These are phyloP conservation scores for Aspergillus fischeri DNA, from an alignment of 2,329 filamentous ascomycete species.

Conservation along the genomic window DNA sequence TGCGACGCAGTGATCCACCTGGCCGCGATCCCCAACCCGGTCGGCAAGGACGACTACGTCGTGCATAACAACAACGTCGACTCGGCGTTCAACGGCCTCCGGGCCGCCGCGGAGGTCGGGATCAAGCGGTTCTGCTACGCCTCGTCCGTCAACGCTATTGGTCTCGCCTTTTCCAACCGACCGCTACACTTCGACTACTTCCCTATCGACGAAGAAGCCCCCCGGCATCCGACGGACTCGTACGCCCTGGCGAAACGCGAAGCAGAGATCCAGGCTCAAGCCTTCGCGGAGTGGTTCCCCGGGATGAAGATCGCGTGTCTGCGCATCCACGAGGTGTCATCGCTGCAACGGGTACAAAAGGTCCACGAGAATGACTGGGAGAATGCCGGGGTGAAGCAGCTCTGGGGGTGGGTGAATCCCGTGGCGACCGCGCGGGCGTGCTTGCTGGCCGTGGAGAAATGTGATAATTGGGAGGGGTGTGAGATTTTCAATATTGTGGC, in stretches of 20 bases:
- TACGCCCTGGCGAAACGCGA: conserved; percentile 38
- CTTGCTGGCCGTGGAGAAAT: conserved; percentile 30
- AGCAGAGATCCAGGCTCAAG: conserved; percentile 31
- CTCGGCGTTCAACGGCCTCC: conserved; percentile 38
- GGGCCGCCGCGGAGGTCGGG: conserved; percentile 32
- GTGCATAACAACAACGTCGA: conserved; percentile 39
- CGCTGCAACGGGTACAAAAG: conserved; percentile 24
- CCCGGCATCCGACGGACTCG: conserved; percentile 30
- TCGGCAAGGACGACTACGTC: conserved; percentile 27
- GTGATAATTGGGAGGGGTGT: conserved; percentile 28
- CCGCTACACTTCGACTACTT: conserved; percentile 35
- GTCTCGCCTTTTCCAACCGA: conserved; percentile 35
- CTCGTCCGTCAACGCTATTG: conserved; percentile 37
- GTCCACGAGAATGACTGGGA: conserved; percentile 34
- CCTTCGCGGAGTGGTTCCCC: conserved; percentile 35
- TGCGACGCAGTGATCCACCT: conserved; percentile 39
- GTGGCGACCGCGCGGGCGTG: conserved; percentile 34
- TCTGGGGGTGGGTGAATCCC: conserved; percentile 37
- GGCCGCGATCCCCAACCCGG: conserved; percentile 35
- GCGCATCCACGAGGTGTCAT: conserved; percentile 36
- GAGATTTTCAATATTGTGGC: conserved; percentile 36
- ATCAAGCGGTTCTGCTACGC: conserved; percentile 36
- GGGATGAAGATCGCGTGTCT: conserved; percentile 37
- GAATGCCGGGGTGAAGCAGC: conserved; percentile 29
- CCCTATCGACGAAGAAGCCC: conserved; percentile 35